These are phyloP conservation scores for Aspergillus bombycis DNA, from an alignment of 2,329 filamentous ascomycete species.

Conservation along the genomic window DNA sequence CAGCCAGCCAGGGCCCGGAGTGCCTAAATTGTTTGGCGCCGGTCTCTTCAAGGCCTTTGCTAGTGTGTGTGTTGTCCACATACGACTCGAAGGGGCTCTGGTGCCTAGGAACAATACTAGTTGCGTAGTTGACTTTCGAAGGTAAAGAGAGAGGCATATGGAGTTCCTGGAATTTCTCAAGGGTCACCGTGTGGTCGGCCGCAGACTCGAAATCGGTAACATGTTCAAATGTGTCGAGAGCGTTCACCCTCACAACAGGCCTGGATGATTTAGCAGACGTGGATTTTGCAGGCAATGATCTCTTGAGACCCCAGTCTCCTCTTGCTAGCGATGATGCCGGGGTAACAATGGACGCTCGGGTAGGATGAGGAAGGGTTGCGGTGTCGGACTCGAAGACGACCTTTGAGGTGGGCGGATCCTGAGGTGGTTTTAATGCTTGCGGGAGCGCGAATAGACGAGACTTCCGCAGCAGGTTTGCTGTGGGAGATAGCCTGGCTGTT, in stretches of 20 bases:
- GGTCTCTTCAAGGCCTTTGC: constrained; percentile 33
- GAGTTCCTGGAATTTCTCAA: constrained; percentile 86
- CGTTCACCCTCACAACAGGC: constrained; percentile 75
- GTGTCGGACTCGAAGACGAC: constrained; percentile 62
- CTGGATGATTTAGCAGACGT: constrained; percentile 69
- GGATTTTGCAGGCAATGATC: constrained; percentile 75
- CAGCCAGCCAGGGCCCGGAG: constrained; percentile 61
- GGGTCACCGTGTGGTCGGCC: constrained; percentile 76
- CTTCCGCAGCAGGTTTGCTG: constrained; percentile 73
- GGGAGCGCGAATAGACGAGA: constrained; percentile 92
- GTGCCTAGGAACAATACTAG: constrained; percentile 32
- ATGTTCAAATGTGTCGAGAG: constrained; percentile 82
- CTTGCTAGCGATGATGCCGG: constrained; percentile 70
- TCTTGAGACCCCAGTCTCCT: constrained; percentile 93
- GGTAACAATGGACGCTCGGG: constrained; percentile 78
- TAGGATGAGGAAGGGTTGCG: constrained; percentile 78
- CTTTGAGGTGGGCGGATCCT: constrained; percentile 52
- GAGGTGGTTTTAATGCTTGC: constrained; percentile 68
- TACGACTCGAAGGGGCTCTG: constrained; percentile 46
- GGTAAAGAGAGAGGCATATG: constrained; percentile 68
- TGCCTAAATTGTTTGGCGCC: constrained; percentile 57
- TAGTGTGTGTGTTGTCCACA: constrained; percentile 50
- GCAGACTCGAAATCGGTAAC: constrained; percentile 87
- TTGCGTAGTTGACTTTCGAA: constrained; percentile 36
- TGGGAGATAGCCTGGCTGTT: constrained; percentile 57